Evolutionary conservation across 73 alveolate species (phyloP), one percentile per base, ranked within the genome.

Genomic region (Paramecium sexaurelia): DNA sequence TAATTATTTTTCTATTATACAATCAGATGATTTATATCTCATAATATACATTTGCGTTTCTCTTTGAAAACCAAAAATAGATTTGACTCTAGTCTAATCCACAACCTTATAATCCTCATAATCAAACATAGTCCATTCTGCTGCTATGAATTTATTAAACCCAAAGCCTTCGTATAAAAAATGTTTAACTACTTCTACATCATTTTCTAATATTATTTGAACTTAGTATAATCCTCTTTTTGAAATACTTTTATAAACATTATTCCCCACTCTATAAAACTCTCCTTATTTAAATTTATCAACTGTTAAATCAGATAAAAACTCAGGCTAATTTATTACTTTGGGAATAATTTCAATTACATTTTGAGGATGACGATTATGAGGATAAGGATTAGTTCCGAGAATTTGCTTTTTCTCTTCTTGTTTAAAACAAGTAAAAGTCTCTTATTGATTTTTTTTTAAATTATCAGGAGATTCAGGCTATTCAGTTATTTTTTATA

Each of bases 171-270:
- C 37, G 35, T 71, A 71, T 7, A 71, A 19, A 40, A 32, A 71
- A 35, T 71, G 35, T 20, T 13, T 13, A 19, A 71, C 66, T 71
- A 20, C 24, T 32, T 71, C 86, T 13, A 71, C 11, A 11, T 33
- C 35, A 71, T 37, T 13, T 27, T 71, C 56, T 33, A 71, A 19
- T 11, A 27, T 36, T 6, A 71, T 20, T 35, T 71, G 29, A 27
- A 33, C 36, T n/a, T 71, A 33, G 29, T 71, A 71, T 11, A 71
- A 36, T 27, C 43, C 35, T n/a, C 35, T 37, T 10, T 71, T 71
- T 10, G 86, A 71, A 3, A 71, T 19, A 71, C 86, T 71, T 35
- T 71, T 71, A 17, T 71, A 71, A 15, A 71, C 56, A 71, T 71
- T 32, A 6, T 71, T 37, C 5, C 56, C 86, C 13, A 29, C 51